Base-by-base conservation (phyloP, 1,284 basidiomycete genomes). In the Cerioporus squamosus region DNA sequence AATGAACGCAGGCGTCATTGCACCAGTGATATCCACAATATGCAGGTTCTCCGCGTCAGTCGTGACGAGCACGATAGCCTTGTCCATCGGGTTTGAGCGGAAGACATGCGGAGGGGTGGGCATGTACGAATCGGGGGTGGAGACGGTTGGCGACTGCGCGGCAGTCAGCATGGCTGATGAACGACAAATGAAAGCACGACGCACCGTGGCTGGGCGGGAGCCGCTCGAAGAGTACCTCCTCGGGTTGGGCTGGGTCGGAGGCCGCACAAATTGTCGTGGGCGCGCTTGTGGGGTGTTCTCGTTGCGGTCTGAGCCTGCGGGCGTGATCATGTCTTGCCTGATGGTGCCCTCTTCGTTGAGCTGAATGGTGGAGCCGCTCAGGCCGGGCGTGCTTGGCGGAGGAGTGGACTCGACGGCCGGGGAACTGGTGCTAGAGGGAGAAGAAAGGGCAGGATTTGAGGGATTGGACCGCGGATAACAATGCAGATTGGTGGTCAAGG, bases 21-120 rank as follows among this genome's bases (percentile, higher is more conserved):
- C 86, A 22, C 84, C 84, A 24, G 86, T 87, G 60, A 97, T 87
- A 64, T 94, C 90, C 36, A 96, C 93, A 38, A 85, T 81, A 42
- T 84, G 83, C 74, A 91, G 91, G 61, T 87, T 85, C 62, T 95
- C 93, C 50, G 90, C 90, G 72, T 96, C 93, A 26, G 83, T 79
- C 3, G 94, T 95, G 53, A 92, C 94, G 60, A 90, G 82, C 55
- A 93, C 85, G 54, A 85, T 75, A 58, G 85, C 79, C 53, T 80
- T 80, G 26, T 85, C 82, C 29, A 57, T 58, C 15, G 69, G 67
- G 47, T 62, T 69, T 14, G 67, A 53, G 24, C 68, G 70, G 39
- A 60, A 57, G 23, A 64, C 65, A 18, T 53, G 63, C 29, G 63
- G 57, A 14, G 55, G 33, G 17, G 66, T 66, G 20, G 64, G 53